Evolutionary conservation across 768 basidiomycete species (phyloP).

Genomic region (Boletus tylopilopsis): DNA sequence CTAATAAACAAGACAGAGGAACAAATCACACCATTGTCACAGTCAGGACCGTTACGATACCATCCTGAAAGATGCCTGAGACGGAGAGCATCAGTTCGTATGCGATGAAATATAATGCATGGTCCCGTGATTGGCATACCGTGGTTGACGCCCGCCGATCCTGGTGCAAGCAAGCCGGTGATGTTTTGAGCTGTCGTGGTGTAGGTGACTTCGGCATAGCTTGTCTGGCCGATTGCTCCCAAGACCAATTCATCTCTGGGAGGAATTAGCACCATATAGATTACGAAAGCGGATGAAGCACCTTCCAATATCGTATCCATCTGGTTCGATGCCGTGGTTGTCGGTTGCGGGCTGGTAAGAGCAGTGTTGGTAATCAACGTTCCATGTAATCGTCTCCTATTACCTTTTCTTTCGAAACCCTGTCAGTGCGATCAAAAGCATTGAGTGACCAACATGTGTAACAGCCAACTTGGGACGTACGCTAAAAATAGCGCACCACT

Average conservation of each 20-base stretch:
- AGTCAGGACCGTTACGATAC: conserved; percentile 50
- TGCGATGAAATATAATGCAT: neutral
- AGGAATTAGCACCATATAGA: neutral
- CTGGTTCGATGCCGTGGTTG: conserved; percentile 38
- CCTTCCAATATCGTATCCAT: conserved; percentile 50
- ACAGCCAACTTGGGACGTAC: conserved; percentile 10
- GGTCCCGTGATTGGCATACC: conserved; percentile 29
- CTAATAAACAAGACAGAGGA: too few species aligned
- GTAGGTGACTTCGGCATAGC: conserved; percentile 46
- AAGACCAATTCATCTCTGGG: conserved; percentile 37
- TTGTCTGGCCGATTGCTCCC: conserved; percentile 36
- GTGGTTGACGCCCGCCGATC: conserved; percentile 49
- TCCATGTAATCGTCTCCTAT: neutral
- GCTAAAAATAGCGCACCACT: conserved; percentile 54
- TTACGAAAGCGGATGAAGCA: conserved; percentile 7
- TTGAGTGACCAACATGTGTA: neutral
- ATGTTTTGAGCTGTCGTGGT: conserved; percentile 42
- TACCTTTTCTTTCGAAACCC: conserved; percentile 46
- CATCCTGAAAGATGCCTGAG: conserved; percentile 57
- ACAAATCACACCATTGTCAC: too few species aligned
- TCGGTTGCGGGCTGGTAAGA: conserved; percentile 27
- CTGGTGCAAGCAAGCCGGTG: conserved; percentile 50
- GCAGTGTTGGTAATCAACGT: neutral
- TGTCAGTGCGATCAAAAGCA: conserved; percentile 13
- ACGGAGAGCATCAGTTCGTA: neutral